A percentile compares a stretch with the other conserved stretches of the same genome.
Conservation (phyloP, 768 basidiomycete species). For the Coprinopsis sp. region DNA sequence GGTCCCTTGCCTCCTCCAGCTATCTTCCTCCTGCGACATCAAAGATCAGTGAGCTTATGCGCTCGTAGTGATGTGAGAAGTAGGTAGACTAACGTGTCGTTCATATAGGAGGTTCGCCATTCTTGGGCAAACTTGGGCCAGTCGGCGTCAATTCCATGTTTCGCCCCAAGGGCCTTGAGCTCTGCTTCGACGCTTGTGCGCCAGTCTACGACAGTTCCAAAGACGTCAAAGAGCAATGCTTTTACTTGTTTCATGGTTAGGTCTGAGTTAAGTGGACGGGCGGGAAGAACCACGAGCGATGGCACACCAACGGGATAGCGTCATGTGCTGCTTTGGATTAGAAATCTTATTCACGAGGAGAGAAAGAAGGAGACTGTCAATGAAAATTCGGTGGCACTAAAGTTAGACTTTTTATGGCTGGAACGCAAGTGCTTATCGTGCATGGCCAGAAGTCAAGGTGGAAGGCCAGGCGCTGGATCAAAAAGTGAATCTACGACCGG, state of each 20-base stretch:
- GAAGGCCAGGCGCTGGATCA: too few relatives aligned
- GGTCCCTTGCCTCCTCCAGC: conserved; percentile 44
- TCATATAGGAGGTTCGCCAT: conserved; percentile 52
- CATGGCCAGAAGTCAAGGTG: too few relatives aligned
- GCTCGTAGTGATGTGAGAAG: neutral
- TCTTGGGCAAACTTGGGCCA: conserved; percentile 50
- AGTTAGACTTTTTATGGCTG: too few relatives aligned
- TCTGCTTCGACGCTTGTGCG: conserved; percentile 28
- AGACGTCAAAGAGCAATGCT: conserved; percentile 42
- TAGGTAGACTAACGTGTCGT: conserved; percentile 35
- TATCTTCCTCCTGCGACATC: conserved; percentile 32
- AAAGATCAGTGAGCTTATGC: neutral
- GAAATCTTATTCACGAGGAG: too few relatives aligned
- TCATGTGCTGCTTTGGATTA: too few relatives aligned
- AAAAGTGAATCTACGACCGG: too few relatives aligned
- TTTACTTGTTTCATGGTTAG: conserved; percentile 28
- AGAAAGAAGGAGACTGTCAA: too few relatives aligned
- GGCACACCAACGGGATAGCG: too few relatives aligned
- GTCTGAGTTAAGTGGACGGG: neutral
- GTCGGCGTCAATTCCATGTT: conserved; percentile 29
- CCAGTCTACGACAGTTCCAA: conserved; percentile 52
- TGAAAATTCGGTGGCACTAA: too few relatives aligned
- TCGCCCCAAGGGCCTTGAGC: conserved; percentile 24
- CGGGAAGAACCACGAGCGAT: too few relatives aligned
- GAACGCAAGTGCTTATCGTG: too few relatives aligned